phyloP scores from a whole-genome alignment of 1,284 basidiomycete species.

The Heterobasidion irregulare region DNA sequence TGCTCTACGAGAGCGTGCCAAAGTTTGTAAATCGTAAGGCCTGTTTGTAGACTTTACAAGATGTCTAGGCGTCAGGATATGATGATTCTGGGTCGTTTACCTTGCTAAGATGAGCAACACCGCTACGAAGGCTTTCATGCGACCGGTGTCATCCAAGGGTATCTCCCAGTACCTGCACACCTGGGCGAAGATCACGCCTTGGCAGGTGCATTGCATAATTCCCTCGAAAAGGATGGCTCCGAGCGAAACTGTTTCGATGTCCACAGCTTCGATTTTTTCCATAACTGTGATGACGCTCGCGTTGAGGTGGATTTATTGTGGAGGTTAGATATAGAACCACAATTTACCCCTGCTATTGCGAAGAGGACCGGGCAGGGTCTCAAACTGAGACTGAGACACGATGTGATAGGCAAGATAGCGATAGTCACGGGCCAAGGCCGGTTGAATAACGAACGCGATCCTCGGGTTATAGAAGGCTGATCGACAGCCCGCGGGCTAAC shows the following conservation, averaged over 20 bases:
- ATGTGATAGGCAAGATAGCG: no score
- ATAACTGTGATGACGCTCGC: neutral
- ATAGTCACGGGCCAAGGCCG: no score
- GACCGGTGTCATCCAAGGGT: slow-evolving; percentile 31
- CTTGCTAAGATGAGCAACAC: slow-evolving; percentile 30
- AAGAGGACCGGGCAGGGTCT: no score
- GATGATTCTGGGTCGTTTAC: slow-evolving; percentile 17
- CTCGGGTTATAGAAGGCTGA: no score
- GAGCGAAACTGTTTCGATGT: neutral
- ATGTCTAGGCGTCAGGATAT: neutral
- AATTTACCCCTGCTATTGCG: no score
- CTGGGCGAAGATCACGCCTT: slow-evolving; percentile 39
- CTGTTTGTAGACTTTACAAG: slow-evolving; percentile 31
- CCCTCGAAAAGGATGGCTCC: slow-evolving; percentile 31
- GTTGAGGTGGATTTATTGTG: neutral
- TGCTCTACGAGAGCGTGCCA: slow-evolving; percentile 33
- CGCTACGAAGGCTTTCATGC: slow-evolving; percentile 32
- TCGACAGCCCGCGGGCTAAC: no score
- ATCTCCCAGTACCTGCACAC: slow-evolving; percentile 35
- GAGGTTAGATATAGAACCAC: neutral
- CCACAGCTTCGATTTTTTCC: neutral
- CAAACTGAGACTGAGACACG: no score
- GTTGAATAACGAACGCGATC: no score
- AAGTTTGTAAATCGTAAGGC: slow-evolving; percentile 38
- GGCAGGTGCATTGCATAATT: slow-evolving; percentile 34